Evolutionary conservation across 1,284 basidiomycete species (phyloP).

Genomic region (Boletus smithii): DNA sequence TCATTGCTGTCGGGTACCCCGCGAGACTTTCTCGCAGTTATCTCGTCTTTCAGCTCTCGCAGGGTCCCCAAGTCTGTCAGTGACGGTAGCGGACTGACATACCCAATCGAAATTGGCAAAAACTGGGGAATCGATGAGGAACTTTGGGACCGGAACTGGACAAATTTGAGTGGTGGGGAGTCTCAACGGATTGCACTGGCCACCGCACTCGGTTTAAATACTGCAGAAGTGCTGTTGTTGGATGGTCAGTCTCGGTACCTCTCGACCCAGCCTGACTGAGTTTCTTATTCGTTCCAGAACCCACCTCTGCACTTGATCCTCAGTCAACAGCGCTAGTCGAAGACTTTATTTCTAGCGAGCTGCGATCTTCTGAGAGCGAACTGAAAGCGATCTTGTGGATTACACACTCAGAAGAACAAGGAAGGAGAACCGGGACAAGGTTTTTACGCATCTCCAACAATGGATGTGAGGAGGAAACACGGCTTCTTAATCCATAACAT

Average conservation of each 20-base stretch:
- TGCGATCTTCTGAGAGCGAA: constrained; percentile 45
- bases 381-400: constrained; percentile 82
- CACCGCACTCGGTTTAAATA: constrained; percentile 65
- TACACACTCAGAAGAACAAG: constrained; percentile 82
- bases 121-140: constrained; percentile 65
- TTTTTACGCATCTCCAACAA: constrained; percentile 52
- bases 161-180: constrained; percentile 78
- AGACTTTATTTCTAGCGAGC: constrained; percentile 49
- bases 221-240: constrained; percentile 77
- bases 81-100: constrained; percentile 32
- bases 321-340: constrained; percentile 65
- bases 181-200: constrained; percentile 78
- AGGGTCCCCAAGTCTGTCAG: constrained; percentile 23
- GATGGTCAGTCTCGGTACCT: constrained; percentile 58
- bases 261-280: background rate
- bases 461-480: constrained; percentile 46
- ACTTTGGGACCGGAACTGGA: constrained; percentile 78
- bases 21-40: constrained; percentile 60
- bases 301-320: constrained; percentile 83
- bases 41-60: constrained; percentile 59
- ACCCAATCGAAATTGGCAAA: constrained; percentile 54
- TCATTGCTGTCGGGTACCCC: constrained; percentile 81
- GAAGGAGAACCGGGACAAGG: constrained; percentile 66
- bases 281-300: constrained; percentile 50
- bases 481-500: constrained; percentile 23